phyloP scores from a whole-genome alignment of 2,329 filamentous ascomycete species.

The Sporothrix humicola region DNA sequence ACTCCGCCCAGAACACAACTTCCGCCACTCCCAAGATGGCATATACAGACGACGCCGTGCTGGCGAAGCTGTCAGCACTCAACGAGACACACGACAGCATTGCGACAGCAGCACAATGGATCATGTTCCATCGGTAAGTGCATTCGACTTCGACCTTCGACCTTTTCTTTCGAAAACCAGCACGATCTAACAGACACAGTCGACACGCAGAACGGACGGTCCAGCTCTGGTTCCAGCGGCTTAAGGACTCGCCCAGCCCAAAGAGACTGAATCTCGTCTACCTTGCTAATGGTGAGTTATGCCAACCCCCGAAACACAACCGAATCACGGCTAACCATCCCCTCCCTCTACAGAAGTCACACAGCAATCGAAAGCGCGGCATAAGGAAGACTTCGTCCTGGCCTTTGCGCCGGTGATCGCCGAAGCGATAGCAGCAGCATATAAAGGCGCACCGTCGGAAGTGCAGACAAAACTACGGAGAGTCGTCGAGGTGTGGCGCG shows the following conservation, averaged over 20 bases:
- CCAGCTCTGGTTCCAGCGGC: constrained; percentile 85
- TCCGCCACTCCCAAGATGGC: constrained; percentile 65
- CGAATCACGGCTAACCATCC: too few species aligned
- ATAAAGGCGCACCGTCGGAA: constrained; percentile 84
- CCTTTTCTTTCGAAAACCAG: neutral
- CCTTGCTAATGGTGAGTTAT: constrained; percentile 80
- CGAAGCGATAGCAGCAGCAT: constrained; percentile 87
- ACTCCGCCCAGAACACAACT: neutral
- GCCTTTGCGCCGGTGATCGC: constrained; percentile 92
- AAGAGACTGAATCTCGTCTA: constrained; percentile 93
- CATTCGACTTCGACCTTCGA: too few species aligned
- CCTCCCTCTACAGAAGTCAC: constrained; percentile 73
- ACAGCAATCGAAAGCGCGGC: constrained; percentile 91
- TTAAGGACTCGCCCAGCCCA: constrained; percentile 83
- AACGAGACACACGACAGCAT: constrained; percentile 99
- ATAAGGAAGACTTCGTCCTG: constrained; percentile 88
- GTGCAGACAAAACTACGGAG: constrained; percentile 86
- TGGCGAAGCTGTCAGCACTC: constrained; percentile 90
- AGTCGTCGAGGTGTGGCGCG: constrained; percentile 93
- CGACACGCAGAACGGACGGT: constrained; percentile 91
- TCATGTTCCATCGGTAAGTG: constrained; percentile 93
- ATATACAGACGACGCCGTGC: constrained; percentile 93
- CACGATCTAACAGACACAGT: constrained; percentile 54
- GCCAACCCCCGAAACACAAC: too few species aligned
- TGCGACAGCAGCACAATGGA: constrained; percentile 95